Base-by-base conservation (phyloP, 441 rosid species). In the Syzygium syzygioides region DNA sequence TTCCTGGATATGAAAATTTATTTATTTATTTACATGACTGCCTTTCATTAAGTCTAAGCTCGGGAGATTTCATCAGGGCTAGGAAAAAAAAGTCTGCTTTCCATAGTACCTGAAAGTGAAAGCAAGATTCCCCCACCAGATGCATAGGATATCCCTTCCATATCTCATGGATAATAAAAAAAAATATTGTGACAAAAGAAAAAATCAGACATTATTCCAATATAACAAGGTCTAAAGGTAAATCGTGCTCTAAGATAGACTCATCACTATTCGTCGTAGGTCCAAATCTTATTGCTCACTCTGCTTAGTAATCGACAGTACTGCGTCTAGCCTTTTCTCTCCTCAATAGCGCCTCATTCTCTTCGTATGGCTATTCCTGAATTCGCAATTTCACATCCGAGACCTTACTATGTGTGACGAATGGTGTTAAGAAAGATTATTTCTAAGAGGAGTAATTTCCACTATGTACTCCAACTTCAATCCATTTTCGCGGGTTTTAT, bases 201-300 rank as follows among this genome's bases (percentile, higher is more conserved):
- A 0, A 13, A 1, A 76, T 23, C 4, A 4, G 15, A 37, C n/a
- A 7, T 41, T 37, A 41, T 41, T 76, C 4, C 9, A 17, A 7
- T 23, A 12, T 41, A 12, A 7, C 23, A 12, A 76, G n/a, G 3
- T 23, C 83, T 37, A 12, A 25, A 23, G n/a, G n/a, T 41, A 23
- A 76, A 76, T 12, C 45, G 5, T 41, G n/a, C 83, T 37, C 3
- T 37, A 71, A 34, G 14, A 34, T 68, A 5, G 80, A 41, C n/a
- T 12, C 10, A 5, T 76, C 17, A 6, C 50, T 5, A 12, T 23
- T 23, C 5, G 1, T 76, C 0, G 0, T 41, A 41, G n/a, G n/a
- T 37, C 52, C n/a, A 37, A 37, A 76, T 37, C 9, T 20, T 37
- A 37, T 12, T 76, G 23, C n/a, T 37, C 83, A 11, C n/a, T 41